Evolutionary conservation across 352 stramenopile species (phyloP), one percentile per base, ranked within the genome.

Genomic region (Phytophthora ramorum): DNA sequence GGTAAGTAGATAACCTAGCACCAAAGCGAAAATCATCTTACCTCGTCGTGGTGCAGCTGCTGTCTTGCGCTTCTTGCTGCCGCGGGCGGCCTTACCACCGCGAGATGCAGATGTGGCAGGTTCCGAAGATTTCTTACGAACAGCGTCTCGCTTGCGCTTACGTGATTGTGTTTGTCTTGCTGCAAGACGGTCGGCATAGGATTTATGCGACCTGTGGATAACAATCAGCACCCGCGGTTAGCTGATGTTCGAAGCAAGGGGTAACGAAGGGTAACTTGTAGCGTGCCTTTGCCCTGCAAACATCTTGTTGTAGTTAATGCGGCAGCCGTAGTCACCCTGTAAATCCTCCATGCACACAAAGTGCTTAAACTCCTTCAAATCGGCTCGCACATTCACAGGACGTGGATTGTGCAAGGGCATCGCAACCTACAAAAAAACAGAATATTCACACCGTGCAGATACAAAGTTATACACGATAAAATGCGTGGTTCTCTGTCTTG

Each of bases 291-390:
- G 81, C 8, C 87, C 84, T 6, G 77, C 78, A 48, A 92, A 92
- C 81, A 92, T 90, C 43, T 74, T 75, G n/a, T 48, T 75, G 58
- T 90, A 92, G 43, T 90, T 79, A 57, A 92, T 81, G 40, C 76
- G 66, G 55, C 84, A 91, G n/a, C 69, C 66, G 34, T 82, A 85
- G 54, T 92, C 81, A 0, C 40, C 28, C 7, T 50, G 51, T 32
- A 87, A 51, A 47, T 92, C 84, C 54, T 90, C 84, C 28, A 92
- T 83, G 28, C 71, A 83, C 34, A 90, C 50, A 50, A 91, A 91
- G 43, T 91, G 74, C 40, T 90, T 53, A 32, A 92, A 90, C 20
- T 89, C 78, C 49, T 68, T 69, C 22, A 92, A 56, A 8, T 92
- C 79, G 5, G 75, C 48, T 35, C 77, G 71, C 13, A 77, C 58